Evolutionary conservation across 805 yeast genomes (phyloP), one percentile per base, ranked within the genome.

Genomic region (Cyberlindnera meyerae): DNA sequence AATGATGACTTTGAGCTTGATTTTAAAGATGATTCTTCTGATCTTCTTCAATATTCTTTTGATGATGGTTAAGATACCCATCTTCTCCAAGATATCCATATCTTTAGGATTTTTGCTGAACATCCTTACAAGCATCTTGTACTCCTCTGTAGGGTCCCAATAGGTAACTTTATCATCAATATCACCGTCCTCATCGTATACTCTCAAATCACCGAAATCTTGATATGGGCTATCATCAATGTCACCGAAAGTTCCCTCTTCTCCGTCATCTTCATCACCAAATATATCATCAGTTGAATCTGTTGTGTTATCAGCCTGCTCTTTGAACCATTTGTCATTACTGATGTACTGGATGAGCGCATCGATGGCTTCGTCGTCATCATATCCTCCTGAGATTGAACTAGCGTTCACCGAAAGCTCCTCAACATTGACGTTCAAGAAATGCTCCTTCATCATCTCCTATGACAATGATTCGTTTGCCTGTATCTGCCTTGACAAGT

Each of bases 41-140:
- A 44, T 39, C 21, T 40, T 50, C 18, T 34, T 46, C n/a, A 48
- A 15, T 6, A 44, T 39, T 27, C 40, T 41, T 29, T 37, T 43
- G n/a, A 37, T 27, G 11, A 39, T 17, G 2, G 39, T 31, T 22
- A 37, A 14, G 18, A 45, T 21, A 7, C 40, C 43, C 44, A 35
- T 41, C 33, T 37, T 41, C 28, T 42, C 40, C n/a, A 44, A 16
- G 16, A 33, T 29, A 21, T 42, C 45, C 29, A 42, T 18, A 14
- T 44, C 44, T 9, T 42, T 25, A 1, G 36, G 40, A 9, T 36
- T 40, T 4, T 27, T 26, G 13, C 18, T 24, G 13, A 44, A 24
- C 16, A 34, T 11, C 20, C 27, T 32, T 2, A 27, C 40, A 17
- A 39, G 32, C 24, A 33, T 24, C 18, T 25, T 26, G 18, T 36